Conservation (phyloP, 208 protist genomes). For the Porcisia hertigi region DNA sequence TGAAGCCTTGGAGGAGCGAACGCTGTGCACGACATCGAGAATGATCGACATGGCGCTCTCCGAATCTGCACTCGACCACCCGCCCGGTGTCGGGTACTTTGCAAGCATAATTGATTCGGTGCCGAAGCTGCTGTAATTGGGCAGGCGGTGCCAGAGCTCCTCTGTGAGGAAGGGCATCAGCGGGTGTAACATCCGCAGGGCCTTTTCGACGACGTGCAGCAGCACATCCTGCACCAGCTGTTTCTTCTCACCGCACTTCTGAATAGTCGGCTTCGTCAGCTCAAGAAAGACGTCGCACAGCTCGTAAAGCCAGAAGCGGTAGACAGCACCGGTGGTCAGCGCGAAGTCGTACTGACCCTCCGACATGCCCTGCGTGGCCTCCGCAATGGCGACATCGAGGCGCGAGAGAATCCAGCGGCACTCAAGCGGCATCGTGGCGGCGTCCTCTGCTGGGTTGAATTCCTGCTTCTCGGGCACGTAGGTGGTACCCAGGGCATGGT, state of each 20-base stretch:
- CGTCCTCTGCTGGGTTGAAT: constrained; percentile 45
- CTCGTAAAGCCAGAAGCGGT: constrained; percentile 98
- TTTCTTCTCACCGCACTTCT: constrained; percentile 68
- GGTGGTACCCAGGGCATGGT: constrained; percentile 82
- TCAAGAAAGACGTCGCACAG: constrained; percentile 98
- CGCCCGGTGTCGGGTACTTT: constrained; percentile 70
- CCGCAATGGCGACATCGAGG: constrained; percentile 80
- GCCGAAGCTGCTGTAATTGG: constrained; percentile 79
- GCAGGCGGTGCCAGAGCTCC: constrained; percentile 98
- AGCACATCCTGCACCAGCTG: constrained; percentile 91
- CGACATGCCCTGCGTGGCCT: constrained; percentile 70
- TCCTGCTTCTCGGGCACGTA: constrained; percentile 63
- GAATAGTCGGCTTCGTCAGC: constrained; percentile 92
- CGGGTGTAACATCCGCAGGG: constrained; percentile 97
- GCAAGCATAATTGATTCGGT: constrained; percentile 89
- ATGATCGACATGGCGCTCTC: constrained; percentile 87
- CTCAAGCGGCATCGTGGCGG: constrained; percentile 76
- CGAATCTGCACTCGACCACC: constrained; percentile 61
- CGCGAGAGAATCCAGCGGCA: constrained; percentile 97
- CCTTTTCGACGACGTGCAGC: constrained; percentile 91
- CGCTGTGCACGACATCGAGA: constrained; percentile 82
- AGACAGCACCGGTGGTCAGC: constrained; percentile 88
- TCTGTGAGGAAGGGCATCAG: constrained; percentile 99
- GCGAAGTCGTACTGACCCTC: constrained; percentile 93
- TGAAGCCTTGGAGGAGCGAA: constrained; percentile 89